A percentile compares a stretch with the other conserved stretches of the same genome.
Conservation (phyloP, 371 early-diverging fungal species). For the Fennellomyces sp. region DNA sequence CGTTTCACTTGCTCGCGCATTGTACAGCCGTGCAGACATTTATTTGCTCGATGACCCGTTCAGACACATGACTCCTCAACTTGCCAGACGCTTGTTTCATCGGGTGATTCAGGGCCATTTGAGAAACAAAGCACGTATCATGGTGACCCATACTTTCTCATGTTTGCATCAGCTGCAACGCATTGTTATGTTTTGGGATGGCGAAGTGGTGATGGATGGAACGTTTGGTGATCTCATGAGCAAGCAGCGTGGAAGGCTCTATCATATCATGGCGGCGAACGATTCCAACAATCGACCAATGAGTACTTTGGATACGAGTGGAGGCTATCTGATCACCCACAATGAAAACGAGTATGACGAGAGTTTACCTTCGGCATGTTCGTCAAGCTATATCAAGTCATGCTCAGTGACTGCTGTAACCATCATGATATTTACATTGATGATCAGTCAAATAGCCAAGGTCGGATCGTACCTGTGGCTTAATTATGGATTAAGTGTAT, state of each 20-base stretch:
- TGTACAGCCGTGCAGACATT: slow-evolving; percentile 84
- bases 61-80: slow-evolving; percentile 92
- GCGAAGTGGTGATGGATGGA: slow-evolving; percentile 77
- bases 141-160: slow-evolving; percentile 92
- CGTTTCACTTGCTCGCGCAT: slow-evolving; percentile 76
- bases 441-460: neutral
- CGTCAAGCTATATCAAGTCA: slow-evolving; percentile 57
- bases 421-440: neutral
- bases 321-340: neutral
- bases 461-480: neutral
- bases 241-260: slow-evolving; percentile 55
- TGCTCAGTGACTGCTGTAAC: neutral
- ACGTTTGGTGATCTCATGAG: slow-evolving; percentile 69
- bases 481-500: neutral
- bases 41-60: slow-evolving; percentile 83
- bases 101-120: slow-evolving; percentile 85
- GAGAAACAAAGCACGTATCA: slow-evolving; percentile 75
- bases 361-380: slow-evolving; percentile 82
- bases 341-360: neutral
- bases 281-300: slow-evolving; percentile 21
- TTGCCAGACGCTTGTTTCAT: slow-evolving; percentile 84
- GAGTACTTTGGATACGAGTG: neutral
- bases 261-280: slow-evolving; percentile 46
- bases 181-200: slow-evolving; percentile 77
- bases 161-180: slow-evolving; percentile 68